A percentile compares a stretch with the other conserved stretches of the same genome.
These are phyloP conservation scores for Grigorovia transvaalensis DNA, from an alignment of 805 yeast species.

Conservation along the genomic window DNA sequence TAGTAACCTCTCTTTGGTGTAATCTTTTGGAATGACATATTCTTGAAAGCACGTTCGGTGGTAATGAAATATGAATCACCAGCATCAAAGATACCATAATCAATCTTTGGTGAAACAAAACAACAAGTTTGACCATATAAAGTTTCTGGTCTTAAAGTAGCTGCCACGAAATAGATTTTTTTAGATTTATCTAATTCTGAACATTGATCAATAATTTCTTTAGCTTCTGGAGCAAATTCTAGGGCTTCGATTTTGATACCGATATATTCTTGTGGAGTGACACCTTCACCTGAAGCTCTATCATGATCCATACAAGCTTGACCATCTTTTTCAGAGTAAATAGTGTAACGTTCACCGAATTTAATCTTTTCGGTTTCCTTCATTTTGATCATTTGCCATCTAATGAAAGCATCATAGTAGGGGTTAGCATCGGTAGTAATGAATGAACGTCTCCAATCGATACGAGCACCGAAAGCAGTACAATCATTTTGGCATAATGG, in stretches of 20 bases:
- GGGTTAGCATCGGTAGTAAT: conserved; percentile 94
- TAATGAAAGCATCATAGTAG: conserved; percentile 85
- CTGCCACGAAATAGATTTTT: conserved; percentile 80
- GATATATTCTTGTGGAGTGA: conserved; percentile 90
- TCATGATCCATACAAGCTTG: conserved; percentile 99
- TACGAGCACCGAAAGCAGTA: conserved; percentile 74
- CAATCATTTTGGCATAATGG: conserved; percentile 79
- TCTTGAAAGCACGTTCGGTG: conserved; percentile 92
- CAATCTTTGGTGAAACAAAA: conserved; percentile 91
- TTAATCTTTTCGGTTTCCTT: conserved; percentile 83
- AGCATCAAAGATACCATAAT: conserved; percentile 83
- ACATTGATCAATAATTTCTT: conserved; percentile 24
- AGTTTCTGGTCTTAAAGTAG: conserved; percentile 96
- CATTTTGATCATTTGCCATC: conserved; percentile 92
- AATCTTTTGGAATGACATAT: conserved; percentile 90
- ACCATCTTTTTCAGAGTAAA: conserved; percentile 95
- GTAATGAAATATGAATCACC: conserved; percentile 69
- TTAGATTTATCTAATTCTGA: conserved; percentile 37
- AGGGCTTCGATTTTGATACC: conserved; percentile 80
- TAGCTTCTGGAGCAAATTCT: conserved; percentile 40
- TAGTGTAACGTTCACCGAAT: conserved; percentile 96
- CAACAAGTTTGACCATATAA: conserved; percentile 99
- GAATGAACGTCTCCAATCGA: conserved; percentile 96
- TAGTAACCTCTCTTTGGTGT: conserved; percentile 82
- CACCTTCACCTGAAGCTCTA: conserved; percentile 94